phyloP scores from a whole-genome alignment of 2,329 filamentous ascomycete genomes.

The Sarocladium oryzae region DNA sequence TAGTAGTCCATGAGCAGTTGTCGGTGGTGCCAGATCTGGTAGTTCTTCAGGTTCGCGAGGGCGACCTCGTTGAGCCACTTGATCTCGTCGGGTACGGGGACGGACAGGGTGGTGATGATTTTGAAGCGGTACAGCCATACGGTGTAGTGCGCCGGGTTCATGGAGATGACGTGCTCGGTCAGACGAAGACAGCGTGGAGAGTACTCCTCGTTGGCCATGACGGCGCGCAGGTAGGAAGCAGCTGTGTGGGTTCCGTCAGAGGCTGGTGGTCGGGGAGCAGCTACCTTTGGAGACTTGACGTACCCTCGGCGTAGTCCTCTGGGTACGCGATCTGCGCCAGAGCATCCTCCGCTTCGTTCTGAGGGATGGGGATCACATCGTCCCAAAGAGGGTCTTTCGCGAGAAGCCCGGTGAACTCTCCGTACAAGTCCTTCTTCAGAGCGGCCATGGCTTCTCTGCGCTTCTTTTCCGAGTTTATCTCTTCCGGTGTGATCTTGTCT shows the following conservation, averaged over 20 bases:
- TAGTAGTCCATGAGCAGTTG: conserved; percentile 58
- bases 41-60: conserved; percentile 86
- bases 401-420: conserved; percentile 36
- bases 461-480: conserved; percentile 38
- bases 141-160: conserved; percentile 97
- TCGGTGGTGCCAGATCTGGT: conserved; percentile 89
- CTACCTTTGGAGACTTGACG: conserved; percentile 13
- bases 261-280: conserved; percentile 10
- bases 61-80: conserved; percentile 82
- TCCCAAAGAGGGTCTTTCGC: conserved; percentile 71
- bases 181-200: conserved; percentile 71
- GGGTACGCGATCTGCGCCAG: conserved; percentile 91
- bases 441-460: conserved; percentile 45
- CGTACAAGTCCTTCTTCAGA: conserved; percentile 46
- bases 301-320: conserved; percentile 78
- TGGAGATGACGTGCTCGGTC: conserved; percentile 80
- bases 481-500: conserved; percentile 27
- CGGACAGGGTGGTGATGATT: conserved; percentile 61
- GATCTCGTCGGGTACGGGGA: conserved; percentile 65
- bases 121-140: conserved; percentile 95
- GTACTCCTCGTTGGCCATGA: conserved; percentile 85
- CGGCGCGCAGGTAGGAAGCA: conserved; percentile 85
- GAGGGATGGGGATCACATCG: conserved; percentile 74
- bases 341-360: conserved; percentile 76
- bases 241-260: conserved; percentile 38